Percentiles rank a stretch among this genome's conserved stretches.
Evolutionary conservation across 345 rosid genomes (phyloP).

Genomic region (Eucalyptus curtisii): DNA sequence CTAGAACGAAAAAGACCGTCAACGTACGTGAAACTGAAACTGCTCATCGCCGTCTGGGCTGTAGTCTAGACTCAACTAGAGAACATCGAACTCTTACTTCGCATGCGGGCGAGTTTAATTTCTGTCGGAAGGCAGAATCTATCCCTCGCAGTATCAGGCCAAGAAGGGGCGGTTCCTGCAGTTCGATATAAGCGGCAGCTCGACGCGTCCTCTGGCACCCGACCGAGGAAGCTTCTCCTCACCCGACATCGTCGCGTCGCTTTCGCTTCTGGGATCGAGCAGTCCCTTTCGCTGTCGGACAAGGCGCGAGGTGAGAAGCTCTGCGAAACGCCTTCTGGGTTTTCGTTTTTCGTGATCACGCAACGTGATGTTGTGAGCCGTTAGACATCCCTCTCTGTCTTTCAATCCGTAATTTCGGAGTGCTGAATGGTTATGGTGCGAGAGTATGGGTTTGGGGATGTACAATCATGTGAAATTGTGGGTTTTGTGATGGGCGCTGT

Average conservation of each 20-base stretch:
- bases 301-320: neutral
- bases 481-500: neutral
- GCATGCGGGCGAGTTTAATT: neutral
- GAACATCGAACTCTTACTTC: neutral
- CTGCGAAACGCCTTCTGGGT: neutral
- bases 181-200: neutral
- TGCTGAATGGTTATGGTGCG: neutral
- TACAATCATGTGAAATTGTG: neutral
- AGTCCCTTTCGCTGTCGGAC: neutral
- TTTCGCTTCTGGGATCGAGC: neutral
- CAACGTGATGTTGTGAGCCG: neutral
- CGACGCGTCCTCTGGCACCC: neutral
- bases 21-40: neutral
- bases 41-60: neutral
- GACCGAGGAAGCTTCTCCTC: neutral
- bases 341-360: neutral
- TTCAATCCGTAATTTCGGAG: neutral
- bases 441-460: neutral
- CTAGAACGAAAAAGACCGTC: neutral
- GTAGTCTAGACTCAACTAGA: neutral
- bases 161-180: neutral
- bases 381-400: neutral
- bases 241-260: neutral
- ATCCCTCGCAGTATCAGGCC: neutral
- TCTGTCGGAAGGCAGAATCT: neutral